A percentile compares a stretch with the other conserved stretches of the same genome.
These are phyloP conservation scores for Daphne laureola DNA, from an alignment of 441 rosid species.

Conservation along the genomic window DNA sequence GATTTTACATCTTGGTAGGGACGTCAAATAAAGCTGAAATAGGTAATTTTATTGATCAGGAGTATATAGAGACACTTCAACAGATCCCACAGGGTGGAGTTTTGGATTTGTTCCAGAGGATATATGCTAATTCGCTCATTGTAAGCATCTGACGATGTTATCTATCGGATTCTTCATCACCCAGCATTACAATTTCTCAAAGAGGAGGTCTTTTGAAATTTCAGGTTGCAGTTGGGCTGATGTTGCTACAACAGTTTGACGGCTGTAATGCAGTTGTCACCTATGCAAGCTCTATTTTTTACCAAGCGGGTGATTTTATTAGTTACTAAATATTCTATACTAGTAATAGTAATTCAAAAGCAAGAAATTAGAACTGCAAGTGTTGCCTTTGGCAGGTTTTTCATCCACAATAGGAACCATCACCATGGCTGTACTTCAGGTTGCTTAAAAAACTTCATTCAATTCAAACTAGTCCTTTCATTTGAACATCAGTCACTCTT, in stretches of 20 bases:
- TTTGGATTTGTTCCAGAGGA: conserved; percentile 32
- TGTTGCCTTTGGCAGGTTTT: conserved; percentile 20
- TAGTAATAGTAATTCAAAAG: background rate
- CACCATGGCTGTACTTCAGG: conserved; percentile 30
- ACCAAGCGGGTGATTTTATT: conserved; percentile 22
- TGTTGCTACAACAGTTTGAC: conserved; percentile 29
- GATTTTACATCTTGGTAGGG: background rate
- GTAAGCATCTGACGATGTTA: conserved; percentile 21
- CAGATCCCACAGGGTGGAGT: conserved; percentile 24
- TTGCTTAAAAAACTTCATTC: background rate
- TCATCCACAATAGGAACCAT: conserved; percentile 31
- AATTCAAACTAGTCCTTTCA: background rate
- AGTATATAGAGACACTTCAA: conserved; percentile 24
- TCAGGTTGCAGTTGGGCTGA: conserved; percentile 27
- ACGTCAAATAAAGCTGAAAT: background rate
- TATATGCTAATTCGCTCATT: conserved; percentile 36
- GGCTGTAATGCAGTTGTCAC: conserved; percentile 21
- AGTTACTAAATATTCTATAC: background rate
- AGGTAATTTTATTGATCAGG: conserved; percentile 21
- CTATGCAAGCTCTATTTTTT: conserved; percentile 24
- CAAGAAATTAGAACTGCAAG: background rate
- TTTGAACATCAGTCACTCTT: background rate
- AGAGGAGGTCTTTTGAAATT: background rate
- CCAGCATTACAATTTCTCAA: background rate
- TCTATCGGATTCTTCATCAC: background rate